Evolutionary conservation across 1,284 basidiomycete genomes (phyloP), one percentile per base, ranked within the genome.

Genomic region (Farysia itapuensis): DNA sequence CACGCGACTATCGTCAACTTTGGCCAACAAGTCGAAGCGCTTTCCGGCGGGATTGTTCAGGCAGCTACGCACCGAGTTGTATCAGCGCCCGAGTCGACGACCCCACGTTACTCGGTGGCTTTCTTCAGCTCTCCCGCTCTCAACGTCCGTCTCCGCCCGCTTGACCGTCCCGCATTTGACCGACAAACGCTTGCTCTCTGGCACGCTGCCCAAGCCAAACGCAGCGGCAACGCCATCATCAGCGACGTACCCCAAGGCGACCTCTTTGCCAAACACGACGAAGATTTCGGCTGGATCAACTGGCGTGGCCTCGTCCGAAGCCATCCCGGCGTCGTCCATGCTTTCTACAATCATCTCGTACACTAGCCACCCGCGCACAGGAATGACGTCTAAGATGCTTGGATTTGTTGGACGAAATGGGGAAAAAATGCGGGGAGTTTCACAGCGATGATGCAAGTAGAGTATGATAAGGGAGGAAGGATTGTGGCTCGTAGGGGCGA

Each of bases 11-110:
- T 72, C 29, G 65, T 71, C 54, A 72, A 72, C 33, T 66, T 68
- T 31, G 70, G 70, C n/a, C 70, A 72, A 36, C 70, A 72, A 29
- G 47, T 72, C 16, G 70, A 72, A 31, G 42, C 45, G 18, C 39
- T 71, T 4, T 59, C 57, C 22, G 44, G 47, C 24, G 63, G 68
- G 20, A 53, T 64, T 29, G 50, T 72, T 11, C 58, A 60, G 23
- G 60, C 68, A 14, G 70, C 70, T 6, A 66, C 68, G 3, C 70
- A 71, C 20, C 54, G 70, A 4, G 70, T 72, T 7, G 30, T 59
- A 4, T 51, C 51, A 5, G 36, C 56, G 9, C 51, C 54, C 0
- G 14, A 13, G 3, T 45, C 39, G 4, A 16, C 20, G 2, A 16
- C 45, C 14, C 38, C 56, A 22, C 21, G 59, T 0, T 59, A 29